Conservation (phyloP, 169 alveolate genomes). For the Perkinsus olseni region DNA sequence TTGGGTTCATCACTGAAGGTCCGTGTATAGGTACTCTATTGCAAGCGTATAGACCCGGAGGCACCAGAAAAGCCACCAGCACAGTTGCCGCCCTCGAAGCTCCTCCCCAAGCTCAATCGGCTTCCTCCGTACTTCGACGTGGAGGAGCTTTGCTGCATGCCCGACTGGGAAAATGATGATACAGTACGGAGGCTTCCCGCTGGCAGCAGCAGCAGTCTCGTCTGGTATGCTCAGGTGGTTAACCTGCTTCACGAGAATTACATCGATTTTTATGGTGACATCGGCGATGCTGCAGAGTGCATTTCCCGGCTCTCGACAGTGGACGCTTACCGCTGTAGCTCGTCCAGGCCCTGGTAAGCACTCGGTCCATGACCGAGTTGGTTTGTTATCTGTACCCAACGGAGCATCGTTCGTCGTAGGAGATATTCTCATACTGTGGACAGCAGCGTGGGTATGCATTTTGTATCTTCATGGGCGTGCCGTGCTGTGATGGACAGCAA, state of each 20-base stretch:
- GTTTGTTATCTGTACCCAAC: no score
- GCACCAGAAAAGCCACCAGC: background rate
- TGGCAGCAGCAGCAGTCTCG: background rate
- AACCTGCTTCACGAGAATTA: background rate
- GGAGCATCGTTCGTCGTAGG: background rate
- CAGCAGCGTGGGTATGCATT: background rate
- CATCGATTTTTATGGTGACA: background rate
- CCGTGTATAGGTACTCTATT: background rate
- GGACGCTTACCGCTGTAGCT: background rate
- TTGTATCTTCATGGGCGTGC: background rate
- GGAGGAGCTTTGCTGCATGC: background rate
- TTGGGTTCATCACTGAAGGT: background rate
- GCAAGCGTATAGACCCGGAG: background rate
- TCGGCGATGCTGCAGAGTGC: background rate
- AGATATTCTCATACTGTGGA: background rate
- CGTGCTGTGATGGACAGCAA: background rate
- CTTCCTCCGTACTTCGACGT: background rate
- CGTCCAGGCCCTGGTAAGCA: background rate
- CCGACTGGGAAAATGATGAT: background rate
- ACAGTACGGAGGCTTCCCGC: background rate
- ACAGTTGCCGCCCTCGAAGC: background rate
- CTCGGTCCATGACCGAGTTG: background rate
- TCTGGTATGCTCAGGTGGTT: background rate
- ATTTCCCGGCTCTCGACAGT: background rate
- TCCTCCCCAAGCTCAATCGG: background rate